A percentile compares a stretch with the other conserved stretches of the same genome.
Conservation (phyloP, 1,284 basidiomycete species). For the Pseudozyma pruni region DNA sequence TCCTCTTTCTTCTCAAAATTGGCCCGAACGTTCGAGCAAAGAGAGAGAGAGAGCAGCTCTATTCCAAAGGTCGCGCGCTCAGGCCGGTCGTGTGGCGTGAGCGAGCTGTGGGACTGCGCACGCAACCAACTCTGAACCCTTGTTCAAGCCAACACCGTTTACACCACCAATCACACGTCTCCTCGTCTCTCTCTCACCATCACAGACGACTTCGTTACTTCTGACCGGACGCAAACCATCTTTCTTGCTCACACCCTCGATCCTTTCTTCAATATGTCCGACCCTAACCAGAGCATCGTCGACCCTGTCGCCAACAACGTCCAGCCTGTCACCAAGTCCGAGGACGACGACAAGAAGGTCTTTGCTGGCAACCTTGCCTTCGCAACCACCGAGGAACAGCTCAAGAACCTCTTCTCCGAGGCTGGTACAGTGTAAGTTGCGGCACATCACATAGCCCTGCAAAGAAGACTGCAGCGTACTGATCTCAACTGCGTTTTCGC, state of each 20-base stretch:
- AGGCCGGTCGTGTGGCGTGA: background rate
- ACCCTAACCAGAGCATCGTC: conserved; percentile 48
- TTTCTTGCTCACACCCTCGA: background rate
- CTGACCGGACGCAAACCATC: no score
- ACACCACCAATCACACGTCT: background rate
- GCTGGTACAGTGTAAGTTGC: conserved; percentile 57
- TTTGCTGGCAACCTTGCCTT: conserved; percentile 61
- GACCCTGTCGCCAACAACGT: conserved; percentile 48
- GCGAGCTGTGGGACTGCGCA: conserved; percentile 2
- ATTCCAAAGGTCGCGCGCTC: conserved; percentile 21
- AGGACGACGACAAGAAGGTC: conserved; percentile 47
- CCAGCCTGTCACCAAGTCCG: conserved; percentile 22
- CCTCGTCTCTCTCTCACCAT: background rate
- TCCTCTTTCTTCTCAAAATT: conserved; percentile 31
- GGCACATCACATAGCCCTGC: background rate
- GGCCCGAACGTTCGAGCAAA: conserved; percentile 14
- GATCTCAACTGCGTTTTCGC: no score
- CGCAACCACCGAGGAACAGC: conserved; percentile 61
- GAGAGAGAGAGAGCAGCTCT: no score
- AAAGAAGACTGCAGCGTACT: background rate
- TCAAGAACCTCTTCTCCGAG: conserved; percentile 57
- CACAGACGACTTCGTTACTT: background rate
- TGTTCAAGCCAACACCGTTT: background rate
- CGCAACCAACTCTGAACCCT: conserved; percentile 6
- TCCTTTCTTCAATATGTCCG: conserved; percentile 43